A percentile compares a stretch with the other conserved stretches of the same genome.
Conservation (phyloP, 352 stramenopile genomes). For the Phytophthora citricola region DNA sequence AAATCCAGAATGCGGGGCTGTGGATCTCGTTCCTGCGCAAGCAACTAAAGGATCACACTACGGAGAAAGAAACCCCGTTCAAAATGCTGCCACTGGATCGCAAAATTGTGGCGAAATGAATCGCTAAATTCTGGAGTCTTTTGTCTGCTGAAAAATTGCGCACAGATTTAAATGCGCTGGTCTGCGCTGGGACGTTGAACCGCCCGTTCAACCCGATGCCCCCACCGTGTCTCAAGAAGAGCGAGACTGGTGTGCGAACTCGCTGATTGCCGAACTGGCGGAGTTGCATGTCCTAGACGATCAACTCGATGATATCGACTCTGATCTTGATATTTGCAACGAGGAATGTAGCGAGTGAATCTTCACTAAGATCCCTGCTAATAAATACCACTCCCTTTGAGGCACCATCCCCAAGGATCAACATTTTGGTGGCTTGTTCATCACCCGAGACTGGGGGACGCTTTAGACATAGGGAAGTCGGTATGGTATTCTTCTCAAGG, state of each 20-base stretch:
- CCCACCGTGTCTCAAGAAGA: not conserved
- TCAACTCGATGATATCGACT: not conserved
- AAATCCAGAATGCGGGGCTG: not conserved
- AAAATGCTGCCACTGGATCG: too few species aligned
- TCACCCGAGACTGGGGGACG: not conserved
- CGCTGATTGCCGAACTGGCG: not conserved
- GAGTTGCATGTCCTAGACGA: not conserved
- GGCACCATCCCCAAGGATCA: not conserved
- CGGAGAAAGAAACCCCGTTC: too few species aligned
- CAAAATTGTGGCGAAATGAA: too few species aligned
- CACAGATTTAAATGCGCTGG: too few species aligned
- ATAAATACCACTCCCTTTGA: not conserved
- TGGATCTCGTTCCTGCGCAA: not conserved
- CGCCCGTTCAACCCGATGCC: too few species aligned
- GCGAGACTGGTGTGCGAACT: not conserved
- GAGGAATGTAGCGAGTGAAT: not conserved
- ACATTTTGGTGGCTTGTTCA: not conserved
- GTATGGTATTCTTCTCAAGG: not conserved
- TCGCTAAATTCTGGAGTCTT: too few species aligned
- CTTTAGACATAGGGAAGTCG: not conserved
- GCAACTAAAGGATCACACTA: not conserved
- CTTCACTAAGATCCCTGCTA: not conserved
- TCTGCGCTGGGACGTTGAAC: too few species aligned
- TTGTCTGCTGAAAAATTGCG: too few species aligned
- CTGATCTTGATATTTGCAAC: not conserved